These are phyloP conservation scores for Phoenix dactylifera DNA, from an alignment of 176 grass and related monocot species.

Conservation along the genomic window DNA sequence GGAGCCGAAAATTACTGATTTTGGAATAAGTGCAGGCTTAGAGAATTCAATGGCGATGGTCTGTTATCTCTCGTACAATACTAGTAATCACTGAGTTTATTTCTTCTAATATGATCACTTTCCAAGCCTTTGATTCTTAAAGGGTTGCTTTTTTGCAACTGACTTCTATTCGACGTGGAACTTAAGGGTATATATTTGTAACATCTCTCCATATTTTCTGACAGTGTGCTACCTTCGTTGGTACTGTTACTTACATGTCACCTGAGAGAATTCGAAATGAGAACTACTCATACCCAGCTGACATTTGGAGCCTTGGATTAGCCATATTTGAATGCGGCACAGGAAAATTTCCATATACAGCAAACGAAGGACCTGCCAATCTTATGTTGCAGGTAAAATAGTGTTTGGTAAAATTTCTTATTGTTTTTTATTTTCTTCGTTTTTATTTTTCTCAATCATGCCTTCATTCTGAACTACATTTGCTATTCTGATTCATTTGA, in stretches of 20 bases:
- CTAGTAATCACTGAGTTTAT: slow-evolving; percentile 1
- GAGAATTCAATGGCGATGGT: slow-evolving; percentile 97
- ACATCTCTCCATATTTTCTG: slow-evolving; percentile 19
- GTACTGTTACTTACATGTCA: slow-evolving; percentile 96
- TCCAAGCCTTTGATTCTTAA: slow-evolving; percentile 4
- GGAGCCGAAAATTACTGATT: slow-evolving; percentile 82
- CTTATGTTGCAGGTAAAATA: slow-evolving; percentile 83
- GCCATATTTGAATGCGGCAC: slow-evolving; percentile 83
- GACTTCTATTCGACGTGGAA: neutral
- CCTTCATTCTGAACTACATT: no score
- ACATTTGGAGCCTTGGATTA: slow-evolving; percentile 98
- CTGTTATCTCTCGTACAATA: slow-evolving; percentile 25
- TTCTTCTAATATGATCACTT: slow-evolving; percentile 18
- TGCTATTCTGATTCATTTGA: no score
- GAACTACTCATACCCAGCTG: slow-evolving; percentile 79
- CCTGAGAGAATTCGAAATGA: slow-evolving; percentile 97
- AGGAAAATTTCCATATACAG: slow-evolving; percentile 89
- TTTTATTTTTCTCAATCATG: neutral
- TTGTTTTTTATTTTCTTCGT: neutral
- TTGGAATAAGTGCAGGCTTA: slow-evolving; percentile 86
- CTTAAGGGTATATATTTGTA: slow-evolving; percentile 6
- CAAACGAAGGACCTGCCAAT: slow-evolving; percentile 84
- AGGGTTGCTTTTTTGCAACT: no score
- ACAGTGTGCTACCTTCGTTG: slow-evolving; percentile 98
- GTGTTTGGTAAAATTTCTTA: slow-evolving; percentile 1